A percentile compares a stretch with the other conserved stretches of the same genome.
Conservation (phyloP, 2,329 filamentous ascomycete genomes). For the Diaporthe sp. region DNA sequence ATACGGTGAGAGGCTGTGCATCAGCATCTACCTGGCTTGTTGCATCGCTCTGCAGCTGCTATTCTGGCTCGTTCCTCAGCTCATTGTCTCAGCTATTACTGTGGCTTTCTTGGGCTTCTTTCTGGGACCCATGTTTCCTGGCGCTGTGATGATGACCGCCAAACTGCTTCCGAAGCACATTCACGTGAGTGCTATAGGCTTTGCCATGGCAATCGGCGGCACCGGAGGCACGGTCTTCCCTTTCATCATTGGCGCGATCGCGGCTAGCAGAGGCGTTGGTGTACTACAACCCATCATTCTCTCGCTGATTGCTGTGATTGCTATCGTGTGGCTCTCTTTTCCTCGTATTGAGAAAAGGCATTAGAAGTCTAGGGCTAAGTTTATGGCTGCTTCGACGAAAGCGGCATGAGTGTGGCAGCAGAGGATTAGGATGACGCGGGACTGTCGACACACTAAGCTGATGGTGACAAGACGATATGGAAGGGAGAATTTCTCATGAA, state of each 20-base stretch:
- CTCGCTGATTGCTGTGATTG: conserved; percentile 60
- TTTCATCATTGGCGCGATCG: conserved; percentile 78
- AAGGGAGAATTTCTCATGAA: too few species aligned
- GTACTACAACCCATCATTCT: conserved; percentile 71
- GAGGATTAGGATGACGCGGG: too few species aligned
- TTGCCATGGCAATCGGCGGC: conserved; percentile 83
- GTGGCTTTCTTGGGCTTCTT: conserved; percentile 84
- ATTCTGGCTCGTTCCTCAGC: conserved; percentile 86
- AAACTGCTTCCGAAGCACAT: conserved; percentile 80
- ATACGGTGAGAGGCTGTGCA: conserved; percentile 78
- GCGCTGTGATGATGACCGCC: conserved; percentile 79
- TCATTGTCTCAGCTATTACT: conserved; percentile 80
- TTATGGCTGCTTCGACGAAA: too few species aligned
- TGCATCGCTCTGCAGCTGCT: conserved; percentile 77
- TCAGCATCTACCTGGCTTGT: conserved; percentile 73
- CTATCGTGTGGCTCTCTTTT: conserved; percentile 57
- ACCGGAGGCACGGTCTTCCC: conserved; percentile 78
- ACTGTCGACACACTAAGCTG: too few species aligned
- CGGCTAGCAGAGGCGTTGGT: conserved; percentile 68
- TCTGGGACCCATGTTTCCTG: conserved; percentile 83
- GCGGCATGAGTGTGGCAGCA: too few species aligned
- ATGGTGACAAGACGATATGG: too few species aligned
- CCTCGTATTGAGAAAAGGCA: not conserved
- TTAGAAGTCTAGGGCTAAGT: not conserved
- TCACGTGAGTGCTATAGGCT: conserved; percentile 86